Evolutionary conservation across 164 flowering plant genomes (phyloP), one percentile per base, ranked within the genome.

Genomic region (Nymphaea thermarum): DNA sequence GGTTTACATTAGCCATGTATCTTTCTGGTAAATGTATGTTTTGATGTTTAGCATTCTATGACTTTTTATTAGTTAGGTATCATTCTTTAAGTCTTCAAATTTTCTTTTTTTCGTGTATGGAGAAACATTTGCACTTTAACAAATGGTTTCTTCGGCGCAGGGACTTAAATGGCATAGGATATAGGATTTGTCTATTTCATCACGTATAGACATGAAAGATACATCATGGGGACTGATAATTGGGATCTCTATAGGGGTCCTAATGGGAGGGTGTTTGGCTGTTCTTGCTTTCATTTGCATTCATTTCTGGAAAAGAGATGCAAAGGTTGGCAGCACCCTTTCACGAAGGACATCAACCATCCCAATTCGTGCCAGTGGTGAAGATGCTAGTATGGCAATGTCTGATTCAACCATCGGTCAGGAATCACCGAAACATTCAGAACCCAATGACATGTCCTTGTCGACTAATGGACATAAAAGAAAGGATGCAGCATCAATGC

Each of bases 211-310:
- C 73, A 90, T 94, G 99, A 79, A 83, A 12, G 36, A 25, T 1
- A 79, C 77, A 67, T 83, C 96, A 51, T 73, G 82, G 61, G 97
- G 95, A 3, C 71, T 94, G 84, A 85, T 91, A 71, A 80, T 94
- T 70, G 99, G 99, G 68, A 77, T 91, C 62, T 87, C 96, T 0
- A 84, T 91, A 51, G 99, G 99, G 41, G 89, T 94, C 63, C 87
- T 94, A 45, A 86, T 90, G 73, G 99, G 99, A 45, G 81, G 84
- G 44, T 71, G 81, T 68, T 84, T 88, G 80, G 99, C 99, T 18
- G 68, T 87, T 66, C 71, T 74, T 16, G 82, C 82, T 42, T 75
- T 94, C 14, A 80, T 90, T 47, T 91, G 96, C 75, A 43, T 87
- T 68, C 81, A 84, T 67, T 85, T 82, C 68, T 88, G 89, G 25